Base-by-base conservation (phyloP, 164 flowering plant genomes). In the Umbellularia californica region DNA sequence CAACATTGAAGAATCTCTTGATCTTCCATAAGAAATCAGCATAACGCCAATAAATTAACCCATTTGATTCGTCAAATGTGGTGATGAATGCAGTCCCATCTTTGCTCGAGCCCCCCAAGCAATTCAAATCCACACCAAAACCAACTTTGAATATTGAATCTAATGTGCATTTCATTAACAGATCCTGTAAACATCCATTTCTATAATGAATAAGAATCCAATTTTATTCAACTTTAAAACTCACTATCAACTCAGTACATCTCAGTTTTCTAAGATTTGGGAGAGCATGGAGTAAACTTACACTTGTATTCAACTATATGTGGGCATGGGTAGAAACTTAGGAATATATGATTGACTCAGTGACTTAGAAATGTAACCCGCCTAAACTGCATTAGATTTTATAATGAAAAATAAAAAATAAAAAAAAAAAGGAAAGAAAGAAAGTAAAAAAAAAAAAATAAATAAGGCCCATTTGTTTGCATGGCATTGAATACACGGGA, bases 61-160 rank as follows among this genome's bases (percentile, higher is more conserved):
- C 89, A 77, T 81, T 90, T 1, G 92, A 70, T 14, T 87, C 89
- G 75, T 89, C 93, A 22, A 90, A 89, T 17, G 95, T 93, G 74
- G 80, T 83, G 72, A 79, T 82, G 69, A 90, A 88, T 17, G 27
- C 64, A 0, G 2, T 71, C 13, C 87, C 86, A 25, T 82, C 84
- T 72, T 82, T 58, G 75, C 75, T 85, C 69, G 89, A 74, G 5
- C 87, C 90, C 10, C 70, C 80, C 79, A 88, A 71, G 83, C 88
- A 81, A 65, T 87, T 79, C 77, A 90, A 80, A 0, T 88, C 90
- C 68, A 86, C 87, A 10, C 97, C 95, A 80, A 92, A 88, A 28
- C 90, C 93, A 69, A 92, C 92, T 86, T 86, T 86, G 85, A 89
- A 86, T 70, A 89, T 90, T 10, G 95, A 85, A 71, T 89, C 95